A percentile compares a stretch with the other conserved stretches of the same genome.
Evolutionary conservation across 2,329 filamentous ascomycete species (phyloP).

Genomic region (Pseudopithomyces maydicus): DNA sequence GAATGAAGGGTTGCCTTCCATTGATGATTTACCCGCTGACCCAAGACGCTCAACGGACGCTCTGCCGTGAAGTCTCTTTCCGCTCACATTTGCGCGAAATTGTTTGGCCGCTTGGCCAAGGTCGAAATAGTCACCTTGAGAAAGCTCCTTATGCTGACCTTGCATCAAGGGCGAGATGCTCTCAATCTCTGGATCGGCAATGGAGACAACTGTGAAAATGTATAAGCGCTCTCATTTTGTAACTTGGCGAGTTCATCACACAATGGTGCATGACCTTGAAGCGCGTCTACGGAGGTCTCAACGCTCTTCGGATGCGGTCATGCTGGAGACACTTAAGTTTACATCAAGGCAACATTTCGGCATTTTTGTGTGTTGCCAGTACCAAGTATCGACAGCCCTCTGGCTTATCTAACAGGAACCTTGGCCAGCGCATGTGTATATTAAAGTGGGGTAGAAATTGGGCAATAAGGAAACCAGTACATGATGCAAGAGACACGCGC

Average conservation of each 20-base stretch:
- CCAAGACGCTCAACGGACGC: conserved; percentile 40
- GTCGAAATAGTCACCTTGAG: conserved; percentile 49
- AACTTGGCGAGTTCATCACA: background rate
- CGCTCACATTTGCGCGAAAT: conserved; percentile 45
- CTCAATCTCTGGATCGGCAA: conserved; percentile 52
- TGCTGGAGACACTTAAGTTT: too few relatives aligned
- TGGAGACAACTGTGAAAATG: conserved; percentile 49
- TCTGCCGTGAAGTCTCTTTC: conserved; percentile 51
- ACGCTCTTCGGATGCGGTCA: too few relatives aligned
- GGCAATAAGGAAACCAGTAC: background rate
- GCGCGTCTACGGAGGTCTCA: background rate
- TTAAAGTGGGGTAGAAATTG: too few relatives aligned
- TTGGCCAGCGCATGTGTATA: too few relatives aligned
- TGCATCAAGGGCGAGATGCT: conserved; percentile 54
- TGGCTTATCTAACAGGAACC: background rate
- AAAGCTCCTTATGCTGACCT: conserved; percentile 51
- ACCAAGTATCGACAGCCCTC: background rate
- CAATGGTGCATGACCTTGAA: background rate
- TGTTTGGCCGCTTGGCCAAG: conserved; percentile 46
- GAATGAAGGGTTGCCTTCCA: conserved; percentile 36
- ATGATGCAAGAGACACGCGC: background rate
- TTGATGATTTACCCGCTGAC: conserved; percentile 23
- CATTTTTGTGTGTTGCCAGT: background rate
- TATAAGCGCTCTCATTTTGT: conserved; percentile 27
- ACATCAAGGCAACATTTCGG: background rate